Base-by-base conservation (phyloP, 495 filamentous ascomycete species). In the Tuber calosporum region DNA sequence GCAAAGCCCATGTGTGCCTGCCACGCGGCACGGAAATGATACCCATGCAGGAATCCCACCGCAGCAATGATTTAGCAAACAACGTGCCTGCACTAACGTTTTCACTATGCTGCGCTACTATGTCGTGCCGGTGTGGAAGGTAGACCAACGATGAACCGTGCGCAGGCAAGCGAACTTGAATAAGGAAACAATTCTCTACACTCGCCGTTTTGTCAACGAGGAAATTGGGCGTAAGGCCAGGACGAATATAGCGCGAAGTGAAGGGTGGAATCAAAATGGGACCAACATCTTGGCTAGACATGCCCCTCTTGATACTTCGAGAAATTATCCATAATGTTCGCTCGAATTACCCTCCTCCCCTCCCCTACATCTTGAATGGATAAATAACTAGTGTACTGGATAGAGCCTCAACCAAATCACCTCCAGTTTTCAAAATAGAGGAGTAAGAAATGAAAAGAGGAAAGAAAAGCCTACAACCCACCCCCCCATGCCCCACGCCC, bases 401-500 rank as follows among this genome's bases (percentile, higher is more conserved):
- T 9, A 53, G 45, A 53, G 26, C 22, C 22, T 26, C 45, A 6
- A 26, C 22, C 45, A 9, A n/a, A 53, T 53, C 22, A 20, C 22
- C 22, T 53, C 45, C 45, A n/a, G 26, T 53, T 53, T 53, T 26
- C 22, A 19, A 43, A 3, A 43, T 20, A 15, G 17, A 19, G n/a
- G n/a, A n/a, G n/a, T n/a, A n/a, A n/a, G n/a, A 26, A 11, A 53
- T 11, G 2, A 8, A 26, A 53, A 53, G 26, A 26, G 22, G 26
- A n/a, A 26, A 0, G 1, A 53, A 26, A 53, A 11, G 9, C 22
- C 22, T 53, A 53, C 22, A n/a, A 43, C 4, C 71, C 41, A 36
- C 67, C 67, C 17, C 72, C 38, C 68, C 43, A 74, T 37, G 45
- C 45, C 9, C 48, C 38, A 34, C 40, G 53, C 11, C 72, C 68